phyloP scores from a whole-genome alignment of 2,329 filamentous ascomycete genomes.

The Amauroascus niger region DNA sequence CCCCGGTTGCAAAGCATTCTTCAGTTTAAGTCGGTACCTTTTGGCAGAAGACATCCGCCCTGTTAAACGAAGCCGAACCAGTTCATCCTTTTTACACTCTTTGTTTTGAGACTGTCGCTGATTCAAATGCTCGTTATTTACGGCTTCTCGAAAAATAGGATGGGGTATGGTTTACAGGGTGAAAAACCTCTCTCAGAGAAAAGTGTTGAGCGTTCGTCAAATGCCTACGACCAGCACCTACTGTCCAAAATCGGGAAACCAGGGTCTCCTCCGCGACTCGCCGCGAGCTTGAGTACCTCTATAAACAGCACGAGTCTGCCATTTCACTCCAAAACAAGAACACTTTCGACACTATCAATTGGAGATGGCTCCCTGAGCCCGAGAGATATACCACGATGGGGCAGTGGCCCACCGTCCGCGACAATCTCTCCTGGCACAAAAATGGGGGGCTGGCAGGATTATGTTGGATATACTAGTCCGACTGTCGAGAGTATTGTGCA shows the following conservation, averaged over 20 bases:
- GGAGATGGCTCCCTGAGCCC: conserved; percentile 17
- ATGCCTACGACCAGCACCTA: conserved; percentile 54
- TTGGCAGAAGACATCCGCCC: not conserved
- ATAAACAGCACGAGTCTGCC: conserved; percentile 25
- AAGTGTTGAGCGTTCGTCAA: conserved; percentile 49
- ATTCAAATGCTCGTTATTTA: not conserved
- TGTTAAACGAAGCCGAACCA: not conserved
- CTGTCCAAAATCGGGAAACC: conserved; percentile 54
- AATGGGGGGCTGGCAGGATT: conserved; percentile 33
- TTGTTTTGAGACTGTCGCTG: conserved; percentile 1
- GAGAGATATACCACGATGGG: conserved; percentile 25
- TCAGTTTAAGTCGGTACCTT: not conserved
- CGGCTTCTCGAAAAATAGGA: conserved; percentile 3
- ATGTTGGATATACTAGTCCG: conserved; percentile 35
- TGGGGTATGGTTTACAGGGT: conserved; percentile 44
- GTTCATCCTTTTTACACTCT: not conserved
- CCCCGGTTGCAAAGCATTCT: not conserved
- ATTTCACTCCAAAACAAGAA: conserved; percentile 29
- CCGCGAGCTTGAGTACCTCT: conserved; percentile 24
- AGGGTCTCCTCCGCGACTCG: conserved; percentile 44
- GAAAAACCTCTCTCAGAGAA: conserved; percentile 50
- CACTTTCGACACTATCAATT: conserved; percentile 15
- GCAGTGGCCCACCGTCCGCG: conserved; percentile 33
- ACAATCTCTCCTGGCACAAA: conserved; percentile 35
- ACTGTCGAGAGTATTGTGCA: conserved; percentile 36